Evolutionary conservation across 2,329 filamentous ascomycete species (phyloP), one percentile per base, ranked within the genome.

Genomic region (Parascedosporium putredinis): DNA sequence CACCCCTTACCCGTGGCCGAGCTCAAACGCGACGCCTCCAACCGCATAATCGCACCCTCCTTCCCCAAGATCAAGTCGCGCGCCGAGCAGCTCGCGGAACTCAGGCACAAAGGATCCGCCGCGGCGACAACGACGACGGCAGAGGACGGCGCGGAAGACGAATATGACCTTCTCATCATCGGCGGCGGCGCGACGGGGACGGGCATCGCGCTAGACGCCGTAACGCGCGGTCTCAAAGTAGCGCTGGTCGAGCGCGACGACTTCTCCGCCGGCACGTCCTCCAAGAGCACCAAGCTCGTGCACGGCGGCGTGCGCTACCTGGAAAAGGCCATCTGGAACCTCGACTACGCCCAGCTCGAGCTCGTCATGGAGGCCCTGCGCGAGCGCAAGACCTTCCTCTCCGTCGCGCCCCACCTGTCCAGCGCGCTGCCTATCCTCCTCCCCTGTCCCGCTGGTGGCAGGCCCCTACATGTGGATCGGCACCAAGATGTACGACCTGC

Each of bases 261-360:
- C 66, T 93, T 91, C 64, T 83, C 83, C 58, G 77, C 83, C 54
- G 86, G 87, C 25, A 91, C 86, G 36, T 89, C 84, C 70, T 88
- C 84, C 65, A 91, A 91, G 71, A 89, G 84, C 69, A 93, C 86
- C 45, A 93, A 93, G 68, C 74, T 93, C 49, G 87, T 93, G 16
- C 86, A 93, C 66, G 86, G 86, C 57, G 86, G 86, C 60, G 87
- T 93, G 52, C 79, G 86, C 56, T 93, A 91, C 63, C 73, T 93
- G 52, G 87, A 93, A 65, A 93, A 93, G 72, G 86, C 86, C 50
- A 81, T 93, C 46, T 88, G 83, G 82, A 86, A 90, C 63, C 71
- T 91, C 59, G 86, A 93, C 65, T 90, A 89, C 64, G 83, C 82
- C 57, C 86, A 93, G 75, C 86, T 88, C 61, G 73, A 83, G 61